phyloP scores from a whole-genome alignment of 192 early-diverging fungal species.

The Coemansia sp. region DNA sequence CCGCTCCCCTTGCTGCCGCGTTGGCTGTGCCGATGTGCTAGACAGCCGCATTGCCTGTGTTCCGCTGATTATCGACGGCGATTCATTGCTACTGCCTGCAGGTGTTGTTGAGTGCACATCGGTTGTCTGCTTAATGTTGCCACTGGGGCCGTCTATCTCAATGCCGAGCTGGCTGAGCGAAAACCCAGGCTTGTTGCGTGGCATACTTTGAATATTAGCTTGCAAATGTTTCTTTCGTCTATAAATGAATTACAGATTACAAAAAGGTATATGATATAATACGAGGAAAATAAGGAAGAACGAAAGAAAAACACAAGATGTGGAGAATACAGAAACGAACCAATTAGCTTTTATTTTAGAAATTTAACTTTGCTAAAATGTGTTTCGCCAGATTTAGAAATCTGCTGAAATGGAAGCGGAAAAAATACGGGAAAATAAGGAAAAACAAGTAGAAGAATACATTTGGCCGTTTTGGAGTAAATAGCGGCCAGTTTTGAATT shows the following conservation, averaged over 20 bases:
- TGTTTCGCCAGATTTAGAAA: no score
- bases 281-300: background rate
- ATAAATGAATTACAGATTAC: background rate
- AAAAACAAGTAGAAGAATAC: background rate
- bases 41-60: background rate
- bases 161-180: slow-evolving; percentile 45
- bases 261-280: background rate
- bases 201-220: slow-evolving; percentile 23
- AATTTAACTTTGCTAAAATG: slow-evolving; percentile 1
- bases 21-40: background rate
- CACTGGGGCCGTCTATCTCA: slow-evolving; percentile 8
- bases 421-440: background rate
- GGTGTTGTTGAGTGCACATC: background rate
- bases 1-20: background rate
- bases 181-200: slow-evolving; percentile 47
- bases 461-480: background rate
- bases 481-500: background rate
- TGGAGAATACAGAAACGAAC: background rate
- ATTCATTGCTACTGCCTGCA: background rate
- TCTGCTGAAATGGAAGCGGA: background rate
- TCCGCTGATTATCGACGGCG: background rate
- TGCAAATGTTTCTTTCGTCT: background rate
- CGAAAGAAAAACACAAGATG: slow-evolving; percentile 6
- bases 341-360: background rate
- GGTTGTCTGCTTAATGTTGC: slow-evolving; percentile 3